Evolutionary conservation across 2,329 filamentous ascomycete genomes (phyloP), one percentile per base, ranked within the genome.

Genomic region (Eutypella sp.): DNA sequence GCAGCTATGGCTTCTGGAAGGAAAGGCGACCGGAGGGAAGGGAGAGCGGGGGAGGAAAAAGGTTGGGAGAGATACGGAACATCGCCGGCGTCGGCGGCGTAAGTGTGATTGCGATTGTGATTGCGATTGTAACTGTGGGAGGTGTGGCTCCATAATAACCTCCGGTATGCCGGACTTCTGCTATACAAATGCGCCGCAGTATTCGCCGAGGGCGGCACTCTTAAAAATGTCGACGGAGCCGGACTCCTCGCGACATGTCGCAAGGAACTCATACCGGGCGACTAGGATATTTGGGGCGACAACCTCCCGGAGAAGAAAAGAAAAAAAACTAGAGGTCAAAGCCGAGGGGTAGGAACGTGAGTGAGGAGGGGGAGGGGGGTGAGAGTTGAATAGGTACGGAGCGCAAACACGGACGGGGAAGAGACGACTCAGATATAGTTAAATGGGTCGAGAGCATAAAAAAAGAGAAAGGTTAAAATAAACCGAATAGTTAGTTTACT

Each of bases 151-250:
- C 63, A 66, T 45, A 67, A 42, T 72, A 78, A 69, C 65, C 74
- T 69, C 58, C 69, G 65, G 53, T 72, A 74, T 19, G 73, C 70
- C 46, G 73, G 72, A 44, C 71, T 69, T 66, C 69, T 72, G 61
- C 69, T 65, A 52, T 66, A 59, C 45, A 67, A 64, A 49, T 60
- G 54, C 40, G 63, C 58, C 42, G 59, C 57, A 49, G 68, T 65
- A 47, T 11, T 33, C 5, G 29, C 11, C 11, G 67, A 60, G 52
- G 71, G 67, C n/a, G n/a, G n/a, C 44, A 67, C 66, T 61, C 71
- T 64, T 16, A 66, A 61, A 37, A 75, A 60, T 53, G 65, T 66
- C 55, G 63, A 63, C 50, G 72, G 64, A 54, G 71, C 63, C 52
- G 66, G 65, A 60, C 69, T 67, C 68, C 72, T 68, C 60, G 69